These are phyloP conservation scores for Arthrobotrys sphaeroides DNA, from an alignment of 2,329 filamentous ascomycete genomes.

Conservation along the genomic window DNA sequence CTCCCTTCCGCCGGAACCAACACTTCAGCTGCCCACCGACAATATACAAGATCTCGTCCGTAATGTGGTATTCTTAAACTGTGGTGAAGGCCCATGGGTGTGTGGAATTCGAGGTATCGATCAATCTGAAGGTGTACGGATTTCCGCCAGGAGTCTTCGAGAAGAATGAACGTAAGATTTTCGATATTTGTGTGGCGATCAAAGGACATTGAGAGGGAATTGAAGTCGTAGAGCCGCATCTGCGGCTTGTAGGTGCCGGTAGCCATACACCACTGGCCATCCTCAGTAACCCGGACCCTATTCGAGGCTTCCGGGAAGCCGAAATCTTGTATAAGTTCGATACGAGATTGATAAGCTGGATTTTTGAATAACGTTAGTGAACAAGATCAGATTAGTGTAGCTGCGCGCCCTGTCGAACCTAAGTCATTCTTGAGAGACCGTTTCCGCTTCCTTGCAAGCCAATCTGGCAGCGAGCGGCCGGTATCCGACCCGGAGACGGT, in stretches of 20 bases:
- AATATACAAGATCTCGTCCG: slow-evolving; percentile 87
- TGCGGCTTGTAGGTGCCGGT: slow-evolving; percentile 80
- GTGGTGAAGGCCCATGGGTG: slow-evolving; percentile 85
- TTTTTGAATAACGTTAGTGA: slow-evolving; percentile 2
- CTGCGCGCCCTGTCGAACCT: slow-evolving; percentile 56
- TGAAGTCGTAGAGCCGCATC: slow-evolving; percentile 94
- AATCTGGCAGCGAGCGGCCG: slow-evolving; percentile 88
- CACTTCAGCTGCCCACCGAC: slow-evolving; percentile 81
- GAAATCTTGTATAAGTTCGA: slow-evolving; percentile 96
- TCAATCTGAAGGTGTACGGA: slow-evolving; percentile 93
- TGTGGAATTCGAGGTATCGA: slow-evolving; percentile 91
- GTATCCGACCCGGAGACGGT: slow-evolving; percentile 92
- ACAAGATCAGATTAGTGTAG: background rate
- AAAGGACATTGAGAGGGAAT: slow-evolving; percentile 92
- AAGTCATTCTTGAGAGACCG: slow-evolving; percentile 85
- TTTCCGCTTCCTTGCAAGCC: slow-evolving; percentile 90
- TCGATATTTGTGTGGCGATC: slow-evolving; percentile 89
- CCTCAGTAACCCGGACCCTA: slow-evolving; percentile 88
- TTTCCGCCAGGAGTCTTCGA: slow-evolving; percentile 92
- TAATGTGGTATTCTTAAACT: slow-evolving; percentile 90
- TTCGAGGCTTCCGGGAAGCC: slow-evolving; percentile 95
- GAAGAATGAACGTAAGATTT: slow-evolving; percentile 88
- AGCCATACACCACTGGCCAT: slow-evolving; percentile 97
- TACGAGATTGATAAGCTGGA: slow-evolving; percentile 86
- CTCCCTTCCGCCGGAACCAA: slow-evolving; percentile 89